Percentiles rank a stretch among this genome's conserved stretches.
Conservation (phyloP, 2,329 filamentous ascomycete genomes). For the Cladosporium sp. region DNA sequence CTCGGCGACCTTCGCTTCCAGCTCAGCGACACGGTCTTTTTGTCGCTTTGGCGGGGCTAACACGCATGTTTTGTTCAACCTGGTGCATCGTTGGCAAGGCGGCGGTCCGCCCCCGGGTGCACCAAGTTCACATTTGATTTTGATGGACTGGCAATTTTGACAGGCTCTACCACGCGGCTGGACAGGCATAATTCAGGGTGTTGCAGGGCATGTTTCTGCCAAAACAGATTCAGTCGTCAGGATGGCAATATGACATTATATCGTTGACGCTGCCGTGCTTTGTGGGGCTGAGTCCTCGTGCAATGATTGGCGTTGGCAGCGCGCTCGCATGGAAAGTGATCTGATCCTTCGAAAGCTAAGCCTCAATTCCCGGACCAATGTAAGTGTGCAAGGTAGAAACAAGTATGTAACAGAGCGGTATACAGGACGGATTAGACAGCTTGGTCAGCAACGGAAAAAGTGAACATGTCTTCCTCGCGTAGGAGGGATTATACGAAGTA, state of each 20-base stretch:
- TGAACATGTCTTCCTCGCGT: background rate
- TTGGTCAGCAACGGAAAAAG: background rate
- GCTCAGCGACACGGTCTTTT: slow-evolving; percentile 29
- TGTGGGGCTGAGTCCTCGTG: background rate
- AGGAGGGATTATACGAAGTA: background rate
- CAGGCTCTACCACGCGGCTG: slow-evolving; percentile 27
- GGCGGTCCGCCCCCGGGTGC: slow-evolving; percentile 21
- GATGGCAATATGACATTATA: background rate
- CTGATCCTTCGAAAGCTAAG: slow-evolving; percentile 11
- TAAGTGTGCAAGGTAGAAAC: background rate
- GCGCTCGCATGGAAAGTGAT: background rate
- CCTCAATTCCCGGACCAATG: background rate
- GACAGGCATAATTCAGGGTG: background rate
- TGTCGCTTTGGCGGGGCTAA: slow-evolving; percentile 30
- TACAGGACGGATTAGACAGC: background rate
- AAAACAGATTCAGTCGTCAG: background rate
- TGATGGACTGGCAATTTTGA: slow-evolving; percentile 28
- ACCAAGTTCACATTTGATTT: slow-evolving; percentile 33
- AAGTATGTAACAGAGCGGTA: background rate
- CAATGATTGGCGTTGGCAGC: background rate
- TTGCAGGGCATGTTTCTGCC: background rate
- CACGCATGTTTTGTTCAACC: slow-evolving; percentile 31
- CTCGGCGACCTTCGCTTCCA: slow-evolving; percentile 34
- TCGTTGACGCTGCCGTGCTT: slow-evolving; percentile 5
- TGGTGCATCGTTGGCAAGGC: slow-evolving; percentile 32